phyloP scores from a whole-genome alignment of 2,329 filamentous ascomycete genomes.

The Penicillium sp. region DNA sequence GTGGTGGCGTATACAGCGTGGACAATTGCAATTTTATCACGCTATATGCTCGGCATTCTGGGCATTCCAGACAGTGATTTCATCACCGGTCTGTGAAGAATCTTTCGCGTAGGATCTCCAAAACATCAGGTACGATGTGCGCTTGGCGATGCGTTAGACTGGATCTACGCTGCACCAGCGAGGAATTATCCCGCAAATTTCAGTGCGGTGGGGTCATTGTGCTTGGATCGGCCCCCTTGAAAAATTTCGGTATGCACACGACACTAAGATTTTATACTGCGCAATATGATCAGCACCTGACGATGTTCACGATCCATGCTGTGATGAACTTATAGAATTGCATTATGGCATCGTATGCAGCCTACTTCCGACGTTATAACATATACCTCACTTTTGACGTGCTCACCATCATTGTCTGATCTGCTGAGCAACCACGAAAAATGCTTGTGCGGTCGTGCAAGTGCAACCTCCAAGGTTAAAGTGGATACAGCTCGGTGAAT shows the following conservation, averaged over 20 bases:
- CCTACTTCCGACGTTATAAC: neutral
- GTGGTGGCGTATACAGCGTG: neutral
- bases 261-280: neutral
- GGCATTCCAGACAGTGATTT: too few species aligned
- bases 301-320: neutral
- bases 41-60: slow-evolving; percentile 10
- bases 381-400: neutral
- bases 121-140: slow-evolving; percentile 17
- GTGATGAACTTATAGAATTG: slow-evolving; percentile 1
- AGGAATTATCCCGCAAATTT: slow-evolving; percentile 20
- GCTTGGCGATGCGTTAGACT: slow-evolving; percentile 16
- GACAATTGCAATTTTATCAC: neutral
- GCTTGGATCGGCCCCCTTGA: slow-evolving; percentile 14
- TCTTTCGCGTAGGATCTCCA: slow-evolving; percentile 13
- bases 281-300: neutral
- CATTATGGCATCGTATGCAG: neutral
- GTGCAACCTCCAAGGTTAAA: neutral
- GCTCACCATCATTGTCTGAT: neutral
- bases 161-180: slow-evolving; percentile 13
- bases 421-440: neutral
- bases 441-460: neutral
- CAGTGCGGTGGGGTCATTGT: slow-evolving; percentile 20
- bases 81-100: slow-evolving; percentile 8
- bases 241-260: neutral
- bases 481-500: slow-evolving; percentile 8